Evolutionary conservation across 176 grass and related monocot species (phyloP).

Genomic region (Oryza nivara): DNA sequence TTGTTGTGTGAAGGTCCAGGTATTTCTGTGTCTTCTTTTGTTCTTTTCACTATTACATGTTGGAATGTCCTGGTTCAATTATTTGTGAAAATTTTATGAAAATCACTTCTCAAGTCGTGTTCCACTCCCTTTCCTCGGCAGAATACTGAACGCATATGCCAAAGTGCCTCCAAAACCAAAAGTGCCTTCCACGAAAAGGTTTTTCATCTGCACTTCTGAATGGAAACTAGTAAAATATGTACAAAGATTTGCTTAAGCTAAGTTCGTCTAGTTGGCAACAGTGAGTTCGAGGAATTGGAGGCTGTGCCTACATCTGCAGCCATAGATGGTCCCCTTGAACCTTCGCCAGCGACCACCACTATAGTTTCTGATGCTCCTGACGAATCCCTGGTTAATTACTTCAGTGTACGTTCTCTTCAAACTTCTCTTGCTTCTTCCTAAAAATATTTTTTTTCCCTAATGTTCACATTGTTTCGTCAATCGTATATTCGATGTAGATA

Average conservation of each 20-base stretch:
- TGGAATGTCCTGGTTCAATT: neutral
- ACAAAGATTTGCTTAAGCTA: neutral
- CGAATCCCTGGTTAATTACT: conserved; percentile 62
- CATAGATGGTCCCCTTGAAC: conserved; percentile 82
- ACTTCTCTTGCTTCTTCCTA: conserved; percentile 6
- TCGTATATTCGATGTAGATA: neutral
- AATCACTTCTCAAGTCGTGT: neutral
- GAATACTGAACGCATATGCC: conserved; percentile 88
- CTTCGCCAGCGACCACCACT: conserved; percentile 37
- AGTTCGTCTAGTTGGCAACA: conserved; percentile 39
- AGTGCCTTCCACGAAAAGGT: conserved; percentile 78
- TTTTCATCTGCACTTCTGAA: conserved; percentile 18
- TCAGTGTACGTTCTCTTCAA: conserved; percentile 53
- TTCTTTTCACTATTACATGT: neutral
- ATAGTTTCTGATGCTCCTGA: conserved; percentile 57
- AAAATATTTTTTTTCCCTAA: neutral
- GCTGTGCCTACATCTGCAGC: conserved; percentile 69
- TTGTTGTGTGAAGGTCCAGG: neutral
- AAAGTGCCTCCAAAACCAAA: conserved; percentile 87
- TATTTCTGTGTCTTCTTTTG: neutral
- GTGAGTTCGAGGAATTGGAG: conserved; percentile 89
- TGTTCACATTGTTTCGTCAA: neutral
- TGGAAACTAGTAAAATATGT: neutral
- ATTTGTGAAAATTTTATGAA: neutral
- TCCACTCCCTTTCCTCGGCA: conserved; percentile 25